Base-by-base conservation (phyloP, 1,284 basidiomycete species). In the Mycena sp. region DNA sequence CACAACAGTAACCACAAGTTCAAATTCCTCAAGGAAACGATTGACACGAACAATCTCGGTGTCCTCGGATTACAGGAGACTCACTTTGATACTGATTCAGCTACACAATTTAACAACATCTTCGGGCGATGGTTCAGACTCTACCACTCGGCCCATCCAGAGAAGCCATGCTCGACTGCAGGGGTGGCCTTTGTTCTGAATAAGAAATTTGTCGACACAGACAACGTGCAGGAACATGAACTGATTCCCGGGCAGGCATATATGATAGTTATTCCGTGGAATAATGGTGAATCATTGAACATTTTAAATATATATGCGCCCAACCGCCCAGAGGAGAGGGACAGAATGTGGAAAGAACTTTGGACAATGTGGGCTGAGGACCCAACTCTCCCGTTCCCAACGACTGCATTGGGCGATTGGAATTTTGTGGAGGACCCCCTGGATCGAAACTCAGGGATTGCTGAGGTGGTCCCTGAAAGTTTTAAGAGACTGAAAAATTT, bases 241-340 rank as follows among this genome's bases (percentile, higher is more conserved):
- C 30, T 67, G 1, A 58, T 67, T 17, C 60, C 66, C 3, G 68
- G 68, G 1, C 44, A 41, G 26, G 68, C 65, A 1, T 5, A 65
- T 1, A 9, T 62, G 21, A 17, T 67, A 6, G 54, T 9, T 30
- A 14, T 62, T 6, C 58, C 62, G 0, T 67, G 67, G 65, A 49
- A 69, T 17, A 37, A 40, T 12, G 44, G 44, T 11, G 14, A 32
- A 28, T 58, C 26, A 21, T 26, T 62, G 10, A 57, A 45, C 4
- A 56, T 63, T 7, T 35, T 67, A 6, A 58, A 59, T n/a, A 57
- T 64, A 14, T 69, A 69, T 51, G 67, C 67, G 1, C 65, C 67
- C 21, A 64, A 64, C 48, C 41, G 35, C 9, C 14, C 44, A 45
- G 35, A 38, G 21, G 45, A 29, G 26, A 37, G 54, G 45, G 19